phyloP scores from a whole-genome alignment of 169 alveolate genomes.

The Cryptosporidium canis region DNA sequence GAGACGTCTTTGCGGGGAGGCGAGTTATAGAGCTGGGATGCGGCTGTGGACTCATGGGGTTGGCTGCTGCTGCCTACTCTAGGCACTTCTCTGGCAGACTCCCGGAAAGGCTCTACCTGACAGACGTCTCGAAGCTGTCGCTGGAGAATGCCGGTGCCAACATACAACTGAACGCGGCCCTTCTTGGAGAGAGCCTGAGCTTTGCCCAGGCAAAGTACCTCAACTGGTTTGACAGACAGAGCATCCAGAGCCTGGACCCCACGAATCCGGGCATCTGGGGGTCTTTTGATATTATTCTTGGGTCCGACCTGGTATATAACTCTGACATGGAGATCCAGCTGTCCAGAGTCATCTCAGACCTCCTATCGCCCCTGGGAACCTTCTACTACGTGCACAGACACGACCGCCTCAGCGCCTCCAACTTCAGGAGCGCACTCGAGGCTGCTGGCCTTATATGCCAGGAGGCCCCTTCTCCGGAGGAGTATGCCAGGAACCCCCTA shows the following conservation, averaged over 20 bases:
- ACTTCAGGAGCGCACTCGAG: conserved; percentile 29
- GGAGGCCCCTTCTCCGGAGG: conserved; percentile 29
- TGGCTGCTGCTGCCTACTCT: conserved; percentile 16
- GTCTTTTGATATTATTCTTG: conserved; percentile 48
- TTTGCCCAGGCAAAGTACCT: conserved; percentile 31
- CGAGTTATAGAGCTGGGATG: conserved; percentile 52
- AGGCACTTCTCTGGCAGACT: neutral
- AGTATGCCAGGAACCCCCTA: conserved; percentile 50
- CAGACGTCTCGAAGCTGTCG: conserved; percentile 48
- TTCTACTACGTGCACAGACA: conserved; percentile 50
- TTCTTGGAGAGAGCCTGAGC: neutral
- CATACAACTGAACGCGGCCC: neutral
- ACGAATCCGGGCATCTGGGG: neutral
- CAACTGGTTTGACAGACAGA: conserved; percentile 39
- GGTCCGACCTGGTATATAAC: conserved; percentile 52
- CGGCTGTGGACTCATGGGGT: conserved; percentile 69
- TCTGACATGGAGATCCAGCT: conserved; percentile 23
- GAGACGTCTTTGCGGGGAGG: conserved; percentile 9
- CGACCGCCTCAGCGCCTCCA: conserved; percentile 37
- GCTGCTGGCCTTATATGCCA: neutral
- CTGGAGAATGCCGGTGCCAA: conserved; percentile 30
- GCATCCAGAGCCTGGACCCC: neutral
- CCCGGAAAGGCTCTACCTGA: conserved; percentile 9
- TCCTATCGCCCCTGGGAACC: conserved; percentile 1
- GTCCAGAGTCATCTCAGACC: conserved; percentile 4